Evolutionary conservation across 2,329 filamentous ascomycete genomes (phyloP), one percentile per base, ranked within the genome.

Genomic region (Neurospora sp.): DNA sequence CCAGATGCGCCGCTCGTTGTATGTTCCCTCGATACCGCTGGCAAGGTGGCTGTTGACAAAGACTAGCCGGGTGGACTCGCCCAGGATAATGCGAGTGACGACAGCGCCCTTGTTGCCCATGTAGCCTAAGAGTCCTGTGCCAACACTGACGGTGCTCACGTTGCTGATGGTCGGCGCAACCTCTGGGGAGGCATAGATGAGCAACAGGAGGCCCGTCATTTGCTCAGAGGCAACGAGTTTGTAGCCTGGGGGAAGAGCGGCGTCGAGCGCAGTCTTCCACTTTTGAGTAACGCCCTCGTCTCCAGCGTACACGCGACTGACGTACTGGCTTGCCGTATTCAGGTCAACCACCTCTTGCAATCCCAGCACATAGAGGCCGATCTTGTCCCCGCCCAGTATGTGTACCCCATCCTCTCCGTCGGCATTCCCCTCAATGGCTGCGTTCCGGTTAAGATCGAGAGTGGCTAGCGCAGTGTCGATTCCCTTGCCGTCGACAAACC

Each of bases 41-140:
- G 94, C 91, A 33, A 99, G 84, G 81, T 99, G 96, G 70, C 88
- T 92, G 79, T 99, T 97, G 74, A 97, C 84, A 78, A 99, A 97
- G 33, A 96, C 90, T 69, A 99, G 82, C 38, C 91, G 87, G 0
- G 96, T 97, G 0, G 93, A 93, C 78, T 97, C 96, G 1, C 95
- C 96, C 0, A 99, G 82, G 0, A 99, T 84, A 4, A 99, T 83
- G 23, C 95, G 87, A 4, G 91, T 91, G 3, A 90, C 88, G 0
- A 97, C 91, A 4, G 92, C 95, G 1, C 96, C 96, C 79, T 99
- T 99, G 79, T 99, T 99, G 10, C 96, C 96, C 83, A 97, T 90
- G 77, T 97, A 97, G 0, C 95, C 95, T 80, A 96, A 87, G 62
- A 98, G 80, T 0, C 96, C 96, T 0, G 96, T 99, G 0, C 94